Percentiles rank a stretch among this genome's conserved stretches.
Conservation (phyloP, 768 basidiomycete species). For the Tubosaeta sp. region DNA sequence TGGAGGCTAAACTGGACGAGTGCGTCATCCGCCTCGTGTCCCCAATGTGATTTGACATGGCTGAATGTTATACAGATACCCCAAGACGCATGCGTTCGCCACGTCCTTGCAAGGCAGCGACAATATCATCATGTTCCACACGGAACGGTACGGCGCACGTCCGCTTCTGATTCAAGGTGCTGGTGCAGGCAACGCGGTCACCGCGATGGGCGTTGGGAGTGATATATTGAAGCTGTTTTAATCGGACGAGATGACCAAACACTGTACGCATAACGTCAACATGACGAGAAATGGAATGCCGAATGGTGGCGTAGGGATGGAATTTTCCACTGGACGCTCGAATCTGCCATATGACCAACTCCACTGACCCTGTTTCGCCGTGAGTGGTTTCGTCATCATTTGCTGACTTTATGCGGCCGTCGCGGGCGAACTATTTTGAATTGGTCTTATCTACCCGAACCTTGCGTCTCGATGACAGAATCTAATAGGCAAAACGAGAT, state of each 20-base stretch:
- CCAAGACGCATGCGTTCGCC: constrained; percentile 87
- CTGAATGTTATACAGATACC: constrained; percentile 55
- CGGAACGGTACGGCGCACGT: constrained; percentile 80
- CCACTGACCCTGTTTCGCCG: constrained; percentile 1
- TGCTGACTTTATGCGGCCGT: not conserved
- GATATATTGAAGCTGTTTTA: constrained; percentile 64
- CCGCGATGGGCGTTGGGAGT: constrained; percentile 95
- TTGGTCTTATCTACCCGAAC: not conserved
- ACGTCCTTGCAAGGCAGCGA: constrained; percentile 95
- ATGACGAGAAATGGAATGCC: too few relatives aligned
- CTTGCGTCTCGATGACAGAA: not conserved
- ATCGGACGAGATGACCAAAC: not conserved
- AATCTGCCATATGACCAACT: not conserved
- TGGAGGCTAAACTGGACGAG: constrained; percentile 90
- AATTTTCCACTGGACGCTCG: not conserved
- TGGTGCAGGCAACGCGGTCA: constrained; percentile 96
- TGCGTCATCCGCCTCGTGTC: constrained; percentile 34
- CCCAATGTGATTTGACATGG: not conserved
- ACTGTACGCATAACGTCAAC: not conserved
- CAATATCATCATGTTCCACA: constrained; percentile 98
- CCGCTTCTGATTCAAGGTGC: constrained; percentile 94
- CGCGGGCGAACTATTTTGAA: not conserved
- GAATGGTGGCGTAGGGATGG: not conserved
- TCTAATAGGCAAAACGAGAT: not conserved
- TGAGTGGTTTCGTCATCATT: not conserved